Conservation (phyloP, 108 stramenopile species). For the Cyclostephanos tholiformis region DNA sequence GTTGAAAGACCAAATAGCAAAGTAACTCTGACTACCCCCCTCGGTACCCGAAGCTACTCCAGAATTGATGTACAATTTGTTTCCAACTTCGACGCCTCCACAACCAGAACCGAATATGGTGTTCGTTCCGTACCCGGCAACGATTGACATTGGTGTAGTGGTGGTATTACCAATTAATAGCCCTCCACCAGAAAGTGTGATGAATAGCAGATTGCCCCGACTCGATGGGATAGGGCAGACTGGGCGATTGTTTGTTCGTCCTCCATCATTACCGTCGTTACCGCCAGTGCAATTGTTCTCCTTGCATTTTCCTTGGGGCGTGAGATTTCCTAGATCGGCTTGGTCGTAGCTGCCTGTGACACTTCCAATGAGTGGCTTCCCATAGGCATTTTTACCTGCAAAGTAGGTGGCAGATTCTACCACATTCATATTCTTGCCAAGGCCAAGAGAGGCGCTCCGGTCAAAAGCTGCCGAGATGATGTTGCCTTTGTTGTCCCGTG, state of each 20-base stretch:
- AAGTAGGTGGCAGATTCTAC: constrained; percentile 11
- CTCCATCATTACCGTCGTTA: neutral
- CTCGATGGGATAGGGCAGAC: constrained; percentile 38
- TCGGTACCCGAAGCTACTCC: constrained; percentile 20
- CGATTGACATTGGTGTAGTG: constrained; percentile 42
- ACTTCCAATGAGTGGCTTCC: constrained; percentile 22
- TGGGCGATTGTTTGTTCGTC: constrained; percentile 38
- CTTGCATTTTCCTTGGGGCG: constrained; percentile 35
- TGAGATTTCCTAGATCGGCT: constrained; percentile 24
- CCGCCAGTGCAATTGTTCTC: constrained; percentile 23
- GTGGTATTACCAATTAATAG: constrained; percentile 24
- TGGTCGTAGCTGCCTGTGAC: constrained; percentile 23
- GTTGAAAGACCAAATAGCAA: constrained; percentile 23
- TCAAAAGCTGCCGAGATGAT: constrained; percentile 29
- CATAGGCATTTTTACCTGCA: constrained; percentile 31
- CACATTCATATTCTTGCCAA: neutral
- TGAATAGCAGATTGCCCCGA: constrained; percentile 5
- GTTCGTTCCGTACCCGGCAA: constrained; percentile 35
- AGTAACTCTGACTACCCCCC: constrained; percentile 9
- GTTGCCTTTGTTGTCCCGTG: constrained; percentile 12
- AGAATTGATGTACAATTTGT: constrained; percentile 23
- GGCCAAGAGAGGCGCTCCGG: constrained; percentile 26
- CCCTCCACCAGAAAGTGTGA: constrained; percentile 41
- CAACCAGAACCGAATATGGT: constrained; percentile 38
- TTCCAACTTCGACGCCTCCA: constrained; percentile 21